Base-by-base conservation (phyloP, 2,329 filamentous ascomycete genomes). In the Conoideocrella luteorostrata region DNA sequence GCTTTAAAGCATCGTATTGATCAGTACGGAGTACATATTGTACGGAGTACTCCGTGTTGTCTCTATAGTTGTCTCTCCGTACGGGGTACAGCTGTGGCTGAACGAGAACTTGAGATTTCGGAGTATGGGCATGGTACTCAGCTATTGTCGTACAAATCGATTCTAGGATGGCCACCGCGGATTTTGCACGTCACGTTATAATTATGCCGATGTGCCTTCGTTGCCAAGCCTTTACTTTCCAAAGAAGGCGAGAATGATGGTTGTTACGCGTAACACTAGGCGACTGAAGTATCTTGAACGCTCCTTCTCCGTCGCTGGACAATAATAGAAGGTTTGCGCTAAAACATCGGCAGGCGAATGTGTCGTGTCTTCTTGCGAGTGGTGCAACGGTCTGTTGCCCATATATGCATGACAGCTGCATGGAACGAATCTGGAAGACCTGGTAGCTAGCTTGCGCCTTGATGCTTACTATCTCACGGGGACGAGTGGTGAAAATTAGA, bases 291-390 rank as follows among this genome's bases (percentile, higher is more conserved):
- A 37, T 39, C 13, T 29, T 13, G 22, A 45, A 45, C 6, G 43
- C 37, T 24, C 21, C 32, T 4, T 23, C 22, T 12, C 43, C 43
- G 20, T 45, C 43, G 10, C 43, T 38, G 17, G 41, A 45, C 21
- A 45, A 28, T 2, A 45, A 32, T 15, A 38, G 43, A 12, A 45
- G 39, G 23, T 45, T 45, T 37, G 41, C 26, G 37, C 37, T 39
- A 26, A 45, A 45, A 45, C 17, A 4, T 38, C 43, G n/a, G 41
- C 26, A 3, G 37, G 24, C 7, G 37, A 45, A 23, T 45, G 41
- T 28, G 43, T 20, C n/a, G 15, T 26, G 21, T 45, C 43, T 17
- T 45, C 43, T 7, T n/a, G n/a, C 43, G 37, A 4, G 37, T 46
- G 5, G 44, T 46, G 12, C 15, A 17, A 22, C 44, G 30, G 6